Conservation (phyloP, 331 rosid genomes). For the Malus hybrid region DNA sequence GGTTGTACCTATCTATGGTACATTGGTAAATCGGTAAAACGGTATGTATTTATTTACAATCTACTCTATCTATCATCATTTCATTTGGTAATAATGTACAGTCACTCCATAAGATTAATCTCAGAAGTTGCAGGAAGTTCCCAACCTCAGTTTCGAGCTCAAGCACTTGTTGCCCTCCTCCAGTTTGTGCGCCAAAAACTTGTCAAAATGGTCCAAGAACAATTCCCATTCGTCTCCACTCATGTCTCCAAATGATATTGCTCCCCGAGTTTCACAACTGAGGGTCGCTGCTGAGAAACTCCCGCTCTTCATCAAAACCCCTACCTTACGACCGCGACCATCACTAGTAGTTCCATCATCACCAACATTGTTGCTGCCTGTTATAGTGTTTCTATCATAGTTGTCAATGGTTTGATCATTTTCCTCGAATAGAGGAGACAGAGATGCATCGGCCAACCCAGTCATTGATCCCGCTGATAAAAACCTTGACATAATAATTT, state of each 20-base stretch:
- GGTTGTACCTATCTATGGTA: no score
- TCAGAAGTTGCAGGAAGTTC: slow-evolving; percentile 47
- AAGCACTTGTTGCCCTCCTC: slow-evolving; percentile 27
- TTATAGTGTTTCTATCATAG: not conserved
- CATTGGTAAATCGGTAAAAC: no score
- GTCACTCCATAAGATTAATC: not conserved
- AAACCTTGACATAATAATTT: slow-evolving; percentile 19
- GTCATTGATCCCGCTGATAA: slow-evolving; percentile 23
- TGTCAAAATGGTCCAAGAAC: slow-evolving; percentile 51
- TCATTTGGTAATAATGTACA: not conserved
- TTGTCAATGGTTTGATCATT: not conserved
- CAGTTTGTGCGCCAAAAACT: slow-evolving; percentile 40
- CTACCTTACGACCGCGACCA: not conserved
- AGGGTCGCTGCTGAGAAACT: slow-evolving; percentile 28
- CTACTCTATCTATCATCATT: not conserved
- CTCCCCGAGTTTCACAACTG: slow-evolving; percentile 28
- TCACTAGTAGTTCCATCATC: not conserved
- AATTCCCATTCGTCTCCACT: slow-evolving; percentile 53
- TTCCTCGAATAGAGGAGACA: not conserved
- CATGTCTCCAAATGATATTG: slow-evolving; percentile 61
- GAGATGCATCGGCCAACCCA: not conserved
- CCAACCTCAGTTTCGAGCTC: slow-evolving; percentile 39
- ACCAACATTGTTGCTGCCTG: not conserved
- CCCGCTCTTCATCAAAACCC: slow-evolving; percentile 19
- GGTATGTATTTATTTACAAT: no score